These are phyloP conservation scores for Apiospora arundinis DNA, from an alignment of 2,329 filamentous ascomycete species.

Conservation along the genomic window DNA sequence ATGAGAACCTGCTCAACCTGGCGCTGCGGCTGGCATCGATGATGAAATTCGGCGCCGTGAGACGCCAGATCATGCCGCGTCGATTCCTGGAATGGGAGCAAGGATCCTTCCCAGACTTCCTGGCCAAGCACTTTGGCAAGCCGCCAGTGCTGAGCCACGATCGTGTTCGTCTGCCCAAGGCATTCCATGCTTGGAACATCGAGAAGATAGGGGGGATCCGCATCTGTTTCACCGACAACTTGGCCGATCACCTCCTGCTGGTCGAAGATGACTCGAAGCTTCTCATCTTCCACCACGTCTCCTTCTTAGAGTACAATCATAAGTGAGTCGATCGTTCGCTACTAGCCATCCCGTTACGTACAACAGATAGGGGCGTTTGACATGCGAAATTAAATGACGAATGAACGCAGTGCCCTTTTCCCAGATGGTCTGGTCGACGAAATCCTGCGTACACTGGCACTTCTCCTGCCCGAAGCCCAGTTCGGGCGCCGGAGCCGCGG, in stretches of 20 bases:
- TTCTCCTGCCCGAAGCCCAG: background rate
- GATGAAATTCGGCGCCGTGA: background rate
- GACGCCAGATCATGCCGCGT: background rate
- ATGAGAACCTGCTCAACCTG: no score
- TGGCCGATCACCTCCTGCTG: background rate
- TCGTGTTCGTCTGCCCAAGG: background rate
- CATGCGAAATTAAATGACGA: no score
- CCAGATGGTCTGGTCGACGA: background rate
- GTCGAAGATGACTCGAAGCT: background rate
- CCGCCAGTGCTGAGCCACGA: background rate
- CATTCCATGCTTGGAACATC: background rate
- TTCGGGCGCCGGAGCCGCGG: no score
- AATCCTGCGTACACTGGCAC: background rate
- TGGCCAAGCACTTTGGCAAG: background rate
- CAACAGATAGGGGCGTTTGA: no score
- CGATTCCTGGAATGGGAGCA: background rate
- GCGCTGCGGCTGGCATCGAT: background rate
- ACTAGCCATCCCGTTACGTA: no score
- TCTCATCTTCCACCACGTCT: background rate
- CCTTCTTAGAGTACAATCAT: background rate
- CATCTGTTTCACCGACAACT: background rate
- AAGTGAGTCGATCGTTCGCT: no score
- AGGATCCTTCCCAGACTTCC: background rate
- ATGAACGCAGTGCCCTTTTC: background rate
- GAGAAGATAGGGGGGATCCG: background rate